Conservation (phyloP, 192 early-diverging fungal genomes). For the Coemansia sp. region DNA sequence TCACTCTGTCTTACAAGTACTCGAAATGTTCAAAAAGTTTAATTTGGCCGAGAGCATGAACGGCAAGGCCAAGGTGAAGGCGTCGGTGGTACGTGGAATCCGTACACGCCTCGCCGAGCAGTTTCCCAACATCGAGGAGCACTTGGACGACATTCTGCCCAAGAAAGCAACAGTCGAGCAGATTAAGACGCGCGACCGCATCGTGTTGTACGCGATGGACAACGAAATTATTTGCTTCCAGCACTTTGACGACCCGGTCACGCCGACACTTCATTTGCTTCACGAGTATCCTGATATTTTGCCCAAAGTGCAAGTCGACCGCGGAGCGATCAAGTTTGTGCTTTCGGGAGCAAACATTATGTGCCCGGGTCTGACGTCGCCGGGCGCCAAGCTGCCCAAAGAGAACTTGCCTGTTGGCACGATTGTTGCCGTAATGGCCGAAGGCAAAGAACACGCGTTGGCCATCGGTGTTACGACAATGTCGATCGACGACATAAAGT, state of each 20-base stretch:
- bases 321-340: conserved; percentile 97
- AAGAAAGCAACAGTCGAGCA: conserved; percentile 87
- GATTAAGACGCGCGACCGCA: conserved; percentile 89
- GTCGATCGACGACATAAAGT: conserved; percentile 86
- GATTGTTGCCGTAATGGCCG: conserved; percentile 86
- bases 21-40: conserved; percentile 71
- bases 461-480: conserved; percentile 86
- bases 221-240: conserved; percentile 90
- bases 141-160: conserved; percentile 93
- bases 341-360: conserved; percentile 97
- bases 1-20: not conserved
- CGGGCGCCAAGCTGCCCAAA: conserved; percentile 80
- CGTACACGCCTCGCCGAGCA: conserved; percentile 83
- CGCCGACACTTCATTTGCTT: conserved; percentile 81
- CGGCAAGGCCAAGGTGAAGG: conserved; percentile 86
- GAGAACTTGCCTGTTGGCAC: conserved; percentile 65
- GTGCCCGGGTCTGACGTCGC: conserved; percentile 96
- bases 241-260: conserved; percentile 90
- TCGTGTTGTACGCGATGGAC: conserved; percentile 81
- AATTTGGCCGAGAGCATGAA: conserved; percentile 72
- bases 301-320: conserved; percentile 88
- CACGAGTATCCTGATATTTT: conserved; percentile 94
- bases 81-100: conserved; percentile 84
- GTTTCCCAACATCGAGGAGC: conserved; percentile 80
- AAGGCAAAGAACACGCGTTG: conserved; percentile 95